These are phyloP conservation scores for Glomus cerebriforme DNA, from an alignment of 192 early-diverging fungal genomes.

Conservation along the genomic window DNA sequence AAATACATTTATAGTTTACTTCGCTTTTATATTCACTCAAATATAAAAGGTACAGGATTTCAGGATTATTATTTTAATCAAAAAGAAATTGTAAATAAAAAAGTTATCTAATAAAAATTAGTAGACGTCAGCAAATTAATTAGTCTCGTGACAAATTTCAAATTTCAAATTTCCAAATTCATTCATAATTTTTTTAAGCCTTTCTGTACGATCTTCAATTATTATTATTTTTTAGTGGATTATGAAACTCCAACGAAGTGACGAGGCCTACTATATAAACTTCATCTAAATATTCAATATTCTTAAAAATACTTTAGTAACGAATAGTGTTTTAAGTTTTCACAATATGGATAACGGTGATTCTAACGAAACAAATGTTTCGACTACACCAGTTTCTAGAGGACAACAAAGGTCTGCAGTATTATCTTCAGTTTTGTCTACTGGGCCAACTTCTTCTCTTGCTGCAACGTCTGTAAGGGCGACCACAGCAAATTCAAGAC, in stretches of 20 bases:
- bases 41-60: too few relatives aligned
- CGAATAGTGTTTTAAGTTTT: background rate
- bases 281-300: background rate
- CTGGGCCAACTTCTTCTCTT: constrained; percentile 3
- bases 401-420: background rate
- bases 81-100: too few relatives aligned
- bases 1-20: too few relatives aligned
- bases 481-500: constrained; percentile 16
- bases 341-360: background rate
- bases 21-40: too few relatives aligned
- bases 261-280: background rate
- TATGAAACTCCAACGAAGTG: background rate
- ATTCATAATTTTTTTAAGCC: too few relatives aligned
- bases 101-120: too few relatives aligned
- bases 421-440: constrained; percentile 17
- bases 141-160: too few relatives aligned
- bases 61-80: too few relatives aligned
- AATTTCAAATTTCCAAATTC: too few relatives aligned
- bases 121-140: too few relatives aligned
- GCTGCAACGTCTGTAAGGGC: constrained; percentile 26
- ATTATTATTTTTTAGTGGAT: too few relatives aligned
- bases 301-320: background rate
- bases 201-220: too few relatives aligned
- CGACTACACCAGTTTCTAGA: background rate
- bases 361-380: background rate